Evolutionary conservation across 2,329 filamentous ascomycete species (phyloP).

Genomic region (Chrysoporthe deuterocubensis): DNA sequence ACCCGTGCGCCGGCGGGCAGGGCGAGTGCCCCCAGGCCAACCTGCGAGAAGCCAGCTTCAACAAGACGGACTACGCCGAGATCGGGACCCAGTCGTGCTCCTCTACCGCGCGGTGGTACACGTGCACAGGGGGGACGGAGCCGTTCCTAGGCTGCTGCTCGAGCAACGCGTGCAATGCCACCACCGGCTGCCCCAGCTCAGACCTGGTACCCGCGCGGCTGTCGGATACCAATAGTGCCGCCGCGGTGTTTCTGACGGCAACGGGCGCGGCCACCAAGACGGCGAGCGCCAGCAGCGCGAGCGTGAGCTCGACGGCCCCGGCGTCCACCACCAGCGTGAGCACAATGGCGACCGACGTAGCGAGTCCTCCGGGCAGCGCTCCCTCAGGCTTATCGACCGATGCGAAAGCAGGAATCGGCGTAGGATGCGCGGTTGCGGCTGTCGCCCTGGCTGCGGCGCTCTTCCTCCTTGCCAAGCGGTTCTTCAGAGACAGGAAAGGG

Average conservation of each 20-base stretch:
- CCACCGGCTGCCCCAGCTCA: slow-evolving; percentile 32
- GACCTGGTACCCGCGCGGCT: slow-evolving; percentile 35
- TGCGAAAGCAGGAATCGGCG: slow-evolving; percentile 31
- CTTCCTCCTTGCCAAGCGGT: slow-evolving; percentile 13
- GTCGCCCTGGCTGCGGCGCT: slow-evolving; percentile 23
- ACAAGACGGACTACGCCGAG: slow-evolving; percentile 31
- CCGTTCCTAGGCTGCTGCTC: slow-evolving; percentile 47
- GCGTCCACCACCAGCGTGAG: background rate
- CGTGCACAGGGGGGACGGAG: slow-evolving; percentile 36
- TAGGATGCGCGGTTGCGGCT: slow-evolving; percentile 23
- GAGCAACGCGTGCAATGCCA: slow-evolving; percentile 38
- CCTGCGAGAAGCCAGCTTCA: slow-evolving; percentile 38
- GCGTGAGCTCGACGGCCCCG: slow-evolving; percentile 1
- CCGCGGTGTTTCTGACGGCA: slow-evolving; percentile 26
- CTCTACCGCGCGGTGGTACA: slow-evolving; percentile 38
- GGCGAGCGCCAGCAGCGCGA: background rate
- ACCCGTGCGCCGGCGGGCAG: slow-evolving; percentile 40
- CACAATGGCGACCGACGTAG: background rate
- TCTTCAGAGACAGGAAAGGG: slow-evolving; percentile 1
- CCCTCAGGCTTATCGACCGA: slow-evolving; percentile 25
- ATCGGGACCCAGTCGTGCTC: slow-evolving; percentile 41
- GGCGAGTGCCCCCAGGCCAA: slow-evolving; percentile 40
- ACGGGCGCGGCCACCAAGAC: background rate
- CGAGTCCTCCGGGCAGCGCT: background rate
- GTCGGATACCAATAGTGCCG: slow-evolving; percentile 28